Evolutionary conservation across 352 stramenopile genomes (phyloP).

Genomic region (Thraustotheca clavata): DNA sequence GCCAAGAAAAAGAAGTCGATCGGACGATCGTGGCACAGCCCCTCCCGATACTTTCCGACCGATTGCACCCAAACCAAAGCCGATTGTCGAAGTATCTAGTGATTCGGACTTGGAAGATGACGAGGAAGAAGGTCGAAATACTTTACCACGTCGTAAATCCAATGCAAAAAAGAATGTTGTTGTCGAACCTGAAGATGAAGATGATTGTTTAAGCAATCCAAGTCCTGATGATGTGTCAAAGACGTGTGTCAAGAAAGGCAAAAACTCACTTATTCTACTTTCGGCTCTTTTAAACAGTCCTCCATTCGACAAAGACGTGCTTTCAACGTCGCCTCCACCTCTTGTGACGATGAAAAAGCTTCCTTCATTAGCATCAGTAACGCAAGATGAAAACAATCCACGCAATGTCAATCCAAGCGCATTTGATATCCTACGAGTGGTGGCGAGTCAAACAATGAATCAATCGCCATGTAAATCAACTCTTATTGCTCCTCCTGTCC

Average conservation of each 20-base stretch:
- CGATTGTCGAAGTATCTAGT: background rate
- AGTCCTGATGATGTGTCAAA: background rate
- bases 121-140: background rate
- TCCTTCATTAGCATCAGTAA: background rate
- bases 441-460: conserved; percentile 65
- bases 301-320: conserved; percentile 9
- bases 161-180: conserved; percentile 7
- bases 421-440: conserved; percentile 75
- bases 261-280: conserved; percentile 14
- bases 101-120: background rate
- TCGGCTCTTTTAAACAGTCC: conserved; percentile 15
- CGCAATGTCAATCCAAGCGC: conserved; percentile 34
- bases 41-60: background rate
- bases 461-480: conserved; percentile 28
- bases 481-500: conserved; percentile 20
- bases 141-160: background rate
- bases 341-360: background rate
- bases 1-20: background rate
- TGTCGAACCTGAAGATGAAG: conserved; percentile 3
- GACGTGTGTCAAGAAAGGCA: conserved; percentile 3
- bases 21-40: background rate
- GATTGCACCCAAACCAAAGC: conserved; percentile 1
- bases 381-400: background rate
- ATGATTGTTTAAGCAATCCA: background rate
- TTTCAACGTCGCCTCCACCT: background rate